Conservation (phyloP, 1,139 yeast genomes). For the Pneumocystis wakefieldiae region DNA sequence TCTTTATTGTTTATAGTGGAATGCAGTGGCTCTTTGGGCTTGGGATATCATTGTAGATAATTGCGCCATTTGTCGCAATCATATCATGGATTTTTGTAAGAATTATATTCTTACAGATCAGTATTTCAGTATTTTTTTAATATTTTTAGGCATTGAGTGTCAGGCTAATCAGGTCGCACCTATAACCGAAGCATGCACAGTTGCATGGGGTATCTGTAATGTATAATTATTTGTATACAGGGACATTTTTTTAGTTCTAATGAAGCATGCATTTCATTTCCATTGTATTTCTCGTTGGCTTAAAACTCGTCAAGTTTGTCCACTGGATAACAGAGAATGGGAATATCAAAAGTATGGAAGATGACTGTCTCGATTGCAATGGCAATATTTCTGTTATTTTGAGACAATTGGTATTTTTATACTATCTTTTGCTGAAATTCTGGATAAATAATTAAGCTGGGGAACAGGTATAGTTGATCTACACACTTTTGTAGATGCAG, state of each 20-base stretch:
- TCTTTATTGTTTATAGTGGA: constrained; percentile 40
- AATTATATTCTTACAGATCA: background rate
- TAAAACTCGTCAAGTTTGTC: constrained; percentile 93
- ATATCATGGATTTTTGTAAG: constrained; percentile 86
- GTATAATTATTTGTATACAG: constrained; percentile 19
- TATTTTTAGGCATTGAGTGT: constrained; percentile 51
- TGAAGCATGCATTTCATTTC: constrained; percentile 67
- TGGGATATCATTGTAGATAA: constrained; percentile 96
- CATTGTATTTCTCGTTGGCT: constrained; percentile 96
- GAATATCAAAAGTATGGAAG: constrained; percentile 21
- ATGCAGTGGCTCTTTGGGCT: constrained; percentile 98
- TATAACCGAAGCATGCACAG: constrained; percentile 69
- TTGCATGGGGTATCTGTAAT: constrained; percentile 95
- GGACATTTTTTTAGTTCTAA: background rate
- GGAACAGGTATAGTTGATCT: background rate
- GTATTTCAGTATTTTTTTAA: background rate
- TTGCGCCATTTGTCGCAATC: constrained; percentile 97
- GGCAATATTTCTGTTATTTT: constrained; percentile 7
- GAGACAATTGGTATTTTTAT: background rate
- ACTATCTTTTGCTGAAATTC: background rate
- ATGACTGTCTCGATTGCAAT: background rate
- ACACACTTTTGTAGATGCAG: no score
- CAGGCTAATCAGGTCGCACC: constrained; percentile 62
- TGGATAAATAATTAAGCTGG: background rate
- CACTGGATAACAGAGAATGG: constrained; percentile 87